These are phyloP conservation scores for Takashimella koratensis DNA, from an alignment of 1,284 basidiomycete species.

Conservation along the genomic window DNA sequence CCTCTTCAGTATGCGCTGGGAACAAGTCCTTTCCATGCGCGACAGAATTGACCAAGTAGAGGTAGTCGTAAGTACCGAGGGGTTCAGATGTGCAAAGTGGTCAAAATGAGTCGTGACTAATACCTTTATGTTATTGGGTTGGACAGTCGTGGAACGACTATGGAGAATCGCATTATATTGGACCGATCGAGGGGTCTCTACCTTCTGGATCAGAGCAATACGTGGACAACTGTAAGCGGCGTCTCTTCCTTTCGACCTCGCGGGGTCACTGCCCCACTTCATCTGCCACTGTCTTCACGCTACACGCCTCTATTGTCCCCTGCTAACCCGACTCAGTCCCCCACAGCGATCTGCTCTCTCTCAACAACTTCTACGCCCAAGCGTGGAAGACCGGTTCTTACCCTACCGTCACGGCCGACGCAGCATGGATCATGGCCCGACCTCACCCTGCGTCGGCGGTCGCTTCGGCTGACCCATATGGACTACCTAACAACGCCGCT, in stretches of 20 bases:
- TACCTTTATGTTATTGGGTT: not conserved
- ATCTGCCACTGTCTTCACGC: no score
- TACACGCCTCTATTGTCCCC: no score
- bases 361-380: conserved; percentile 63
- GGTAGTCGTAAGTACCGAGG: conserved; percentile 14
- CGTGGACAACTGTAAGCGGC: conserved; percentile 14
- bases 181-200: conserved; percentile 28
- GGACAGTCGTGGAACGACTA: conserved; percentile 44
- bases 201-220: conserved; percentile 13
- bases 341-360: conserved; percentile 52
- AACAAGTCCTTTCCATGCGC: conserved; percentile 25
- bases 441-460: conserved; percentile 59
- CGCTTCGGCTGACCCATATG: conserved; percentile 19
- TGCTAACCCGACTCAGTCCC: conserved; percentile 14
- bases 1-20: conserved; percentile 25
- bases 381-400: conserved; percentile 67
- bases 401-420: conserved; percentile 60
- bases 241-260: no score
- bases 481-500: not conserved
- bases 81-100: no score
- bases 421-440: conserved; percentile 64
- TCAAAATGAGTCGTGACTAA: not conserved
- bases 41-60: conserved; percentile 29
- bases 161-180: conserved; percentile 31
- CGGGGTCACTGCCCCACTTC: no score